Evolutionary conservation across 257 asterid genomes (phyloP), one percentile per base, ranked within the genome.

Genomic region (Solanum ossicruentum): DNA sequence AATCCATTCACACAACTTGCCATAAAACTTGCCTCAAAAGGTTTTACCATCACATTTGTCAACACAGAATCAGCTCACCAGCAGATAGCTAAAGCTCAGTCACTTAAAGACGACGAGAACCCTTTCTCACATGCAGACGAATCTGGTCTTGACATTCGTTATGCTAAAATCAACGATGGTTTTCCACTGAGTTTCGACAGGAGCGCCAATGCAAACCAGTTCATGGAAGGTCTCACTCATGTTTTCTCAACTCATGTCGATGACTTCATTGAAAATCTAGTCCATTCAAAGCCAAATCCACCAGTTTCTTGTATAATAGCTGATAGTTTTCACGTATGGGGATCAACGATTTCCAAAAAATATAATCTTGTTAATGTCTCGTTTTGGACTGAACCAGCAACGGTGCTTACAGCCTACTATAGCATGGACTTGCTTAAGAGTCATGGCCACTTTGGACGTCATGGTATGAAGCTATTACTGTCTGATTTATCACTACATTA

Each of bases 301-400:
- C 85, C 88, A n/a, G 43, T 67, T 2, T 72, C 85, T 20, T 93
- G 89, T 87, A 45, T 93, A 79, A 82, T 93, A 10, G 78, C 92
- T 9, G 97, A 93, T 73, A 89, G 95, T 80, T 88, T 92, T 85
- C 75, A 85, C 5, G 63, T 87, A 13, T 93, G 93, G 92, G 84
- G 89, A 7, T 86, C 84, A 71, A 81, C 17, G n/a, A 87, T 93
- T 12, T 90, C 93, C 4, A 81, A 23, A 12, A 92, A 91, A 78
- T 82, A 93, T 28, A 61, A 85, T 5, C 80, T 92, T 12, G 85
- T 93, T 51, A 86, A 89, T 49, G 92, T 89, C 13, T 92, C 95
- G 17, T 89, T 92, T 84, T 93, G 95, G 94, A 92, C 97, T 23
- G 89, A 92, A 72, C 90, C 96, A 15, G 93, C 94, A 3, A 65